Evolutionary conservation across 2,329 filamentous ascomycete genomes (phyloP).

Genomic region (Cladosporium cucumerinum): DNA sequence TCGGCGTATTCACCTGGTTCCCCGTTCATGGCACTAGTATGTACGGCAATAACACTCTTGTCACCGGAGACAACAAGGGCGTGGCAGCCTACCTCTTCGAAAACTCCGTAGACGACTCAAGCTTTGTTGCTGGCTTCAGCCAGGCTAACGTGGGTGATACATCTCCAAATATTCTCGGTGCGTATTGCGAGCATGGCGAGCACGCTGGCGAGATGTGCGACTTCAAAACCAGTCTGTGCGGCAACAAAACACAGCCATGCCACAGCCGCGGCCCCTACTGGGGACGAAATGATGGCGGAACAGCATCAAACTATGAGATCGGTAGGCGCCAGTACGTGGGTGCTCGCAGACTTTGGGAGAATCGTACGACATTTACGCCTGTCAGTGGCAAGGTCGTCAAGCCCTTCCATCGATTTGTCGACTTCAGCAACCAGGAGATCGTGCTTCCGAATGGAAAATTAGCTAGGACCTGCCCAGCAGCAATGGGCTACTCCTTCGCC

Average conservation of each 20-base stretch:
- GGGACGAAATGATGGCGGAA: constrained; percentile 59
- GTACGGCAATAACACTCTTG: constrained; percentile 84
- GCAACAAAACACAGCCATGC: constrained; percentile 66
- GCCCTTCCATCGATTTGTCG: constrained; percentile 79
- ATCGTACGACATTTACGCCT: constrained; percentile 42
- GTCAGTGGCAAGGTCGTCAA: constrained; percentile 66
- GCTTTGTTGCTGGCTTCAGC: constrained; percentile 87
- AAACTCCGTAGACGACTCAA: constrained; percentile 54
- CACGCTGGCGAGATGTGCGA: constrained; percentile 60
- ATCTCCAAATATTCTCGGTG: constrained; percentile 80
- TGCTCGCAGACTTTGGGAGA: constrained; percentile 57
- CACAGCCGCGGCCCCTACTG: constrained; percentile 72
- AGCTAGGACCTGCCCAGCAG: constrained; percentile 77
- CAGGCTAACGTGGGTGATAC: constrained; percentile 91
- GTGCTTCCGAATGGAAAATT: constrained; percentile 66
- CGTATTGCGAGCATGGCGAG: constrained; percentile 84
- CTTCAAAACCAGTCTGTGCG: constrained; percentile 81
- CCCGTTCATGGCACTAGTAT: constrained; percentile 89
- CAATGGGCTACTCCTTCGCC: constrained; percentile 87
- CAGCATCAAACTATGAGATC: constrained; percentile 72
- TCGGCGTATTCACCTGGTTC: constrained; percentile 86
- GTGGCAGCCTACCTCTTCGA: constrained; percentile 86
- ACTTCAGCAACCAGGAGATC: constrained; percentile 76
- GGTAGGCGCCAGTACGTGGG: constrained; percentile 67
- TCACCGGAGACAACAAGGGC: constrained; percentile 95